phyloP scores from a whole-genome alignment of 2,329 filamentous ascomycete genomes.

The Tolypocladium pustulatum region DNA sequence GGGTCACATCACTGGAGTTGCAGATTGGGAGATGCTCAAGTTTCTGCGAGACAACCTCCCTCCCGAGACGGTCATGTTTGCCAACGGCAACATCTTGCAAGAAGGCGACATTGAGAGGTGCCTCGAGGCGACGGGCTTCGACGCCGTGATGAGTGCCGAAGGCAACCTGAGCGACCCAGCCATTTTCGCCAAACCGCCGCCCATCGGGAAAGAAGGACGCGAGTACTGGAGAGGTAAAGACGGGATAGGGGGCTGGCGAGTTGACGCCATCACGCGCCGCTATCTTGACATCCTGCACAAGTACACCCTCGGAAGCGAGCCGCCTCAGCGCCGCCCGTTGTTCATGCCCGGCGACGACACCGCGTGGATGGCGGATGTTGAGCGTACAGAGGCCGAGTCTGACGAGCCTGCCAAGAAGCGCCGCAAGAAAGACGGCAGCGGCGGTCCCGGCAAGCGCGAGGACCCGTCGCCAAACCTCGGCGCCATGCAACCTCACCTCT shows the following conservation, averaged over 20 bases:
- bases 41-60: slow-evolving; percentile 78
- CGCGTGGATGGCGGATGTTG: slow-evolving; percentile 29
- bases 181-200: slow-evolving; percentile 65
- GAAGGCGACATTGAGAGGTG: slow-evolving; percentile 68
- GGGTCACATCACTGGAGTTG: slow-evolving; percentile 85
- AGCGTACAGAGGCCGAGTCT: slow-evolving; percentile 18
- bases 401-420: slow-evolving; percentile 44
- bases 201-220: slow-evolving; percentile 52
- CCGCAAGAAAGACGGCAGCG: slow-evolving; percentile 28
- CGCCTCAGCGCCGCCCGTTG: slow-evolving; percentile 59
- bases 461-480: slow-evolving; percentile 52
- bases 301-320: slow-evolving; percentile 56
- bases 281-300: slow-evolving; percentile 86
- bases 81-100: slow-evolving; percentile 88
- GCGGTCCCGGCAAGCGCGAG: slow-evolving; percentile 20
- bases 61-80: slow-evolving; percentile 83
- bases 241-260: slow-evolving; percentile 73
- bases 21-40: slow-evolving; percentile 80
- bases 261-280: slow-evolving; percentile 77
- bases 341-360: slow-evolving; percentile 55
- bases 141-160: slow-evolving; percentile 93
- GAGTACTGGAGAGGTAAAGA: slow-evolving; percentile 81
- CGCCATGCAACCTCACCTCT: slow-evolving; percentile 83
- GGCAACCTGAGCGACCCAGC: slow-evolving; percentile 87
- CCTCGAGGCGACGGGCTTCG: slow-evolving; percentile 73